phyloP scores from a whole-genome alignment of 2,329 filamentous ascomycete species.

The Claviceps paspali region DNA sequence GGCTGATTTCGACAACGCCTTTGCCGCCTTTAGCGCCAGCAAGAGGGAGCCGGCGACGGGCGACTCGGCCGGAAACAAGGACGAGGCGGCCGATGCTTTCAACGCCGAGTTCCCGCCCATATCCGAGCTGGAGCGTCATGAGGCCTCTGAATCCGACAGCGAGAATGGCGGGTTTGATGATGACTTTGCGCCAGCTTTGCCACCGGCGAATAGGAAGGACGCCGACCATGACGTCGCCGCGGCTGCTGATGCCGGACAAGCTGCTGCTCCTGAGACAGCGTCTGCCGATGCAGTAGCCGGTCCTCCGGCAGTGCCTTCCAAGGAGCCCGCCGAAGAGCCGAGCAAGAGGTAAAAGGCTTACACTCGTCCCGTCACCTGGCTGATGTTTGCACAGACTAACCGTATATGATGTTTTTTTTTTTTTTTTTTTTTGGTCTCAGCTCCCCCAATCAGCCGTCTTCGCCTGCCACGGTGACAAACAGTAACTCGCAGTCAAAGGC shows the following conservation, averaged over 20 bases:
- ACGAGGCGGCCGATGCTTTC: constrained; percentile 36
- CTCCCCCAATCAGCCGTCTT: constrained; percentile 15
- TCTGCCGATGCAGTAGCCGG: background rate
- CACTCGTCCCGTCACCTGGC: background rate
- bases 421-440: too few relatives aligned
- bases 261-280: constrained; percentile 2
- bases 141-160: constrained; percentile 68
- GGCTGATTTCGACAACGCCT: constrained; percentile 74
- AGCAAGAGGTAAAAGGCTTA: constrained; percentile 14
- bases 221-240: constrained; percentile 6
- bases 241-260: constrained; percentile 1
- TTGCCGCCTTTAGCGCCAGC: constrained; percentile 54
- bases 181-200: constrained; percentile 61
- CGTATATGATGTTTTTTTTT: too few relatives aligned
- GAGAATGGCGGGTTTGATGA: constrained; percentile 83
- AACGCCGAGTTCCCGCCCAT: constrained; percentile 85
- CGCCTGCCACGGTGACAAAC: constrained; percentile 17
- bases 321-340: constrained; percentile 12
- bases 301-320: constrained; percentile 11
- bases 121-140: constrained; percentile 65
- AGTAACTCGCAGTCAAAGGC: constrained; percentile 15
- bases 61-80: constrained; percentile 18
- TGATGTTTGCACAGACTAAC: background rate
- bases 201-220: constrained; percentile 23
- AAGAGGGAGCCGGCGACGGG: constrained; percentile 30